Conservation (phyloP, 371 early-diverging fungal genomes). For the Rhizopus delemar region DNA sequence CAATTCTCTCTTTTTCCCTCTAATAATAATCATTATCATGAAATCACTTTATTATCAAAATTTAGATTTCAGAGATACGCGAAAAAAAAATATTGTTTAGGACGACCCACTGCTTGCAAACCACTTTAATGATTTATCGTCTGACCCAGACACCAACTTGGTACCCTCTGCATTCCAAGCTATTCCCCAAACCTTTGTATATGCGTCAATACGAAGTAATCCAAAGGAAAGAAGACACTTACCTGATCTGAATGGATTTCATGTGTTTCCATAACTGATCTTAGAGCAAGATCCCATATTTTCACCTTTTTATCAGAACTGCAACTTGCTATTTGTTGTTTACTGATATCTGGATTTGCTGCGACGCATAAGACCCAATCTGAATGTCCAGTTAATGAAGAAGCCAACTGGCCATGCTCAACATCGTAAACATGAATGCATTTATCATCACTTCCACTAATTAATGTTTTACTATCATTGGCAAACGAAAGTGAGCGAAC, state of each 20-base stretch:
- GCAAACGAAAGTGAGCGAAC: slow-evolving; percentile 75
- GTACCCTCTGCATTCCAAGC: slow-evolving; percentile 80
- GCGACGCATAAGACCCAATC: slow-evolving; percentile 78
- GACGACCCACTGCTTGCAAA: slow-evolving; percentile 54
- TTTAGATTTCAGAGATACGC: not conserved
- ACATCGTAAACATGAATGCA: slow-evolving; percentile 83
- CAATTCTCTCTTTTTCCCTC: too few species aligned
- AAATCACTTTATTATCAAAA: too few species aligned
- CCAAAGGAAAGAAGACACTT: slow-evolving; percentile 2
- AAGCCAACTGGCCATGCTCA: slow-evolving; percentile 74
- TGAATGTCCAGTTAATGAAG: slow-evolving; percentile 73
- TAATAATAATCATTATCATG: too few species aligned
- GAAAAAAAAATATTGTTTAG: slow-evolving; percentile 13
- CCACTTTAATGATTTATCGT: slow-evolving; percentile 64
- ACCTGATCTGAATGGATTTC: slow-evolving; percentile 78
- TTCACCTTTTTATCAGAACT: slow-evolving; percentile 78
- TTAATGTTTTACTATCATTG: slow-evolving; percentile 67
- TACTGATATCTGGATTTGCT: slow-evolving; percentile 65
- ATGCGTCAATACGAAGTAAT: not conserved
- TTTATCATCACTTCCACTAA: slow-evolving; percentile 82
- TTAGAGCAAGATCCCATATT: slow-evolving; percentile 76
- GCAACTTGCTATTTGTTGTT: slow-evolving; percentile 73
- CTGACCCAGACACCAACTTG: slow-evolving; percentile 73
- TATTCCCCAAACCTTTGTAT: slow-evolving; percentile 69
- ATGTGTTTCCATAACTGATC: slow-evolving; percentile 79